These are phyloP conservation scores for Argentina anserina DNA, from an alignment of 306 rosid species.

Conservation along the genomic window DNA sequence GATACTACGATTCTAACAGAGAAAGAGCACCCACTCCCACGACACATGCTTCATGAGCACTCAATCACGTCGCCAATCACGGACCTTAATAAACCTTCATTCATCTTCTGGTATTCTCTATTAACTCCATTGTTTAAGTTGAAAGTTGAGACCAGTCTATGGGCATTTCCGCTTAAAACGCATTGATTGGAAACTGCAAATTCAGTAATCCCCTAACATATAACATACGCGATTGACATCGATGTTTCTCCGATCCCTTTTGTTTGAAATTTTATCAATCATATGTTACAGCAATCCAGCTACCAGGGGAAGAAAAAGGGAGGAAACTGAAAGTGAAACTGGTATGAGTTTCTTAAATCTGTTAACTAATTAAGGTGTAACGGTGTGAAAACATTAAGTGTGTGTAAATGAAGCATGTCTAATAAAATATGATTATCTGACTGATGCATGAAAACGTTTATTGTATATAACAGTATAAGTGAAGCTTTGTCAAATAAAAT, in stretches of 20 bases:
- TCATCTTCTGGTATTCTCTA: background rate
- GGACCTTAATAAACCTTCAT: conserved; percentile 3
- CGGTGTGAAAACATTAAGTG: too few relatives aligned
- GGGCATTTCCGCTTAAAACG: background rate
- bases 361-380: too few relatives aligned
- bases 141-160: background rate
- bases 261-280: background rate
- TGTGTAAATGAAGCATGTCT: too few relatives aligned
- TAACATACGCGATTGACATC: background rate
- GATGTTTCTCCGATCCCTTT: background rate
- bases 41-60: conserved; percentile 7
- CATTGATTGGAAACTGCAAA: background rate
- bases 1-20: background rate
- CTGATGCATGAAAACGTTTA: too few relatives aligned
- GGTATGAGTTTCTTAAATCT: background rate
- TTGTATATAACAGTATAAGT: too few relatives aligned
- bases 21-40: background rate
- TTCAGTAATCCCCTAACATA: background rate
- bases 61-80: conserved; percentile 38
- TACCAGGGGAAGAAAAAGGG: background rate
- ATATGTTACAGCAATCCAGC: background rate
- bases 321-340: background rate
- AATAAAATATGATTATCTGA: too few relatives aligned
- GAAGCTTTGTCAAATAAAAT: too few relatives aligned
- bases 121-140: background rate